These are phyloP conservation scores for Parietaria judaica DNA, from an alignment of 306 rosid species.

Conservation along the genomic window DNA sequence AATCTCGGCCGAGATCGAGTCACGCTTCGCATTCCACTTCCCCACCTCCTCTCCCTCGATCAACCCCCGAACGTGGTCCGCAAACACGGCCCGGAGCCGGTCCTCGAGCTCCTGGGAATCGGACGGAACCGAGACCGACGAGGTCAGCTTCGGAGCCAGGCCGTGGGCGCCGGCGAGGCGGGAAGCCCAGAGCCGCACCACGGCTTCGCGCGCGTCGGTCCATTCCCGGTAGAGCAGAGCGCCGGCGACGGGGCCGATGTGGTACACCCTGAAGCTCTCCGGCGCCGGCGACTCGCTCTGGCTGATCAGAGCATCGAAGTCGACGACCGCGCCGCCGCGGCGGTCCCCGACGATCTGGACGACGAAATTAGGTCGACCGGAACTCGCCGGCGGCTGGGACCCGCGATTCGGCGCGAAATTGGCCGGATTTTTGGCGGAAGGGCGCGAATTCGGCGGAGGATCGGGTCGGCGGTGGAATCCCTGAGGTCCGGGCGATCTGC, in stretches of 20 bases:
- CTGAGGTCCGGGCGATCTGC: background rate
- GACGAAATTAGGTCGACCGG: slow-evolving; percentile 26
- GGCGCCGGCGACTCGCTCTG: slow-evolving; percentile 31
- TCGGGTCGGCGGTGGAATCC: slow-evolving; percentile 4
- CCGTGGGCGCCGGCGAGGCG: slow-evolving; percentile 41
- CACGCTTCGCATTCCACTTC: slow-evolving; percentile 34
- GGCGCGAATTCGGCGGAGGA: background rate
- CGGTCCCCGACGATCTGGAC: slow-evolving; percentile 28
- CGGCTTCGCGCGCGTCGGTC: slow-evolving; percentile 47
- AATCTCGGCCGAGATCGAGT: slow-evolving; percentile 26
- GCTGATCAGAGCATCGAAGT: slow-evolving; percentile 28
- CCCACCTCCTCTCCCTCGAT: slow-evolving; percentile 51
- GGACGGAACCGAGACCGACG: slow-evolving; percentile 31
- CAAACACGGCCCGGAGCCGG: slow-evolving; percentile 35
- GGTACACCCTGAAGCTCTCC: slow-evolving; percentile 6
- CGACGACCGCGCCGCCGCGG: slow-evolving; percentile 5
- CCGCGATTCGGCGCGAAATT: slow-evolving; percentile 7
- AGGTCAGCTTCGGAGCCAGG: slow-evolving; percentile 34
- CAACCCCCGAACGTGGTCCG: slow-evolving; percentile 28
- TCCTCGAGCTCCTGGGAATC: slow-evolving; percentile 36
- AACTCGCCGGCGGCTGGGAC: background rate
- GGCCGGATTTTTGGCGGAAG: background rate
- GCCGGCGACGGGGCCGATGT: slow-evolving; percentile 24
- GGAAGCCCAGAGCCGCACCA: slow-evolving; percentile 51
- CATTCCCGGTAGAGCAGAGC: slow-evolving; percentile 37